phyloP scores from a whole-genome alignment of 495 filamentous ascomycete genomes.

The Hypoxylon perforatum region DNA sequence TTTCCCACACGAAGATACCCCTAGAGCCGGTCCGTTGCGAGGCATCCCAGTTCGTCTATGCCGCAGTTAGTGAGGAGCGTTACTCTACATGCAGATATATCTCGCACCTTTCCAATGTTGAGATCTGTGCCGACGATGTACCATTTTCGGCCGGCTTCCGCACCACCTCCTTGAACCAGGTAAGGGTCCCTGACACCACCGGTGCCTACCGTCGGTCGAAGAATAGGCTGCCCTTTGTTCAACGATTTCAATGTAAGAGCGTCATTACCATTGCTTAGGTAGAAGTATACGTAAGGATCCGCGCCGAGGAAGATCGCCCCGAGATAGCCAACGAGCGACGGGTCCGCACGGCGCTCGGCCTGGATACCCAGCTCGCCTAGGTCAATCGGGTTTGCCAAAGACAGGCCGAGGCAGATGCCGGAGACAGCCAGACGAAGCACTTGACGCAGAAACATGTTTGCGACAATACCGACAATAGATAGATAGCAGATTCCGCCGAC shows the following conservation, averaged over 20 bases:
- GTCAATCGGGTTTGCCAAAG: conserved; percentile 35
- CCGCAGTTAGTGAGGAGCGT: conserved; percentile 8
- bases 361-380: conserved; percentile 29
- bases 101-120: conserved; percentile 59
- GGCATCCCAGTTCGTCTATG: conserved; percentile 62
- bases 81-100: not conserved
- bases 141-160: conserved; percentile 63
- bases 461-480: conserved; percentile 12
- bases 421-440: conserved; percentile 25
- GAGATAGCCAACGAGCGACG: conserved; percentile 58
- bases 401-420: conserved; percentile 13
- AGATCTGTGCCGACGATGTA: conserved; percentile 66
- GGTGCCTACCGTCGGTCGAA: conserved; percentile 62
- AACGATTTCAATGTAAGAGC: conserved; percentile 58
- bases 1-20: conserved; percentile 67
- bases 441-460: conserved; percentile 29
- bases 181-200: conserved; percentile 62
- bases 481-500: conserved; percentile 14
- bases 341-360: conserved; percentile 48
- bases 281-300: conserved; percentile 65
- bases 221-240: conserved; percentile 59
- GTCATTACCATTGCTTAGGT: conserved; percentile 63
- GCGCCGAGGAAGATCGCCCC: conserved; percentile 65
- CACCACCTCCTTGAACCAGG: conserved; percentile 59
- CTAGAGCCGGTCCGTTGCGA: conserved; percentile 59